phyloP scores from a whole-genome alignment of 1,284 basidiomycete species.

The Phellopilus nigrolimitatus region DNA sequence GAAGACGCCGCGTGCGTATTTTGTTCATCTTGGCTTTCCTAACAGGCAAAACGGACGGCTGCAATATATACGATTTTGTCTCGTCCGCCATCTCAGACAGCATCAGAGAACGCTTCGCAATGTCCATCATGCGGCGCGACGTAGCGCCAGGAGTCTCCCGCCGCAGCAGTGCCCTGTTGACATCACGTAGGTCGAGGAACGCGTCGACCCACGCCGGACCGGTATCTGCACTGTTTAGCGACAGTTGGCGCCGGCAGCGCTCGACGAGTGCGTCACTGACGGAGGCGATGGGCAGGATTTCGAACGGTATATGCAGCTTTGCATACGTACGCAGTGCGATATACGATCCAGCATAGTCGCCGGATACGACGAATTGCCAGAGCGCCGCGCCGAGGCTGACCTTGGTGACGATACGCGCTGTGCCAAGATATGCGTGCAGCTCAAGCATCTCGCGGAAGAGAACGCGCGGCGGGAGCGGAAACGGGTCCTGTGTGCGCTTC shows the following conservation, averaged over 20 bases:
- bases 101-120: background rate
- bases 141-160: background rate
- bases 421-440: background rate
- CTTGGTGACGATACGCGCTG: slow-evolving; percentile 1
- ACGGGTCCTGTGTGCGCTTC: background rate
- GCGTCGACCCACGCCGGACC: slow-evolving; percentile 7
- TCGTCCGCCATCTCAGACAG: background rate
- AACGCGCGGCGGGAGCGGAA: slow-evolving; percentile 1
- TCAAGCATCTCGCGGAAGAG: slow-evolving; percentile 18
- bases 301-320: background rate
- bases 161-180: background rate
- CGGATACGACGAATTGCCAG: slow-evolving; percentile 1
- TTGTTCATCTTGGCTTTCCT: slow-evolving; percentile 2
- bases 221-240: background rate
- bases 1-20: slow-evolving; percentile 9
- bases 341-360: slow-evolving; percentile 15
- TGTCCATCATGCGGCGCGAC: slow-evolving; percentile 6
- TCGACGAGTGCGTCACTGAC: slow-evolving; percentile 2
- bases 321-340: slow-evolving; percentile 4
- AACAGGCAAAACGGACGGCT: background rate
- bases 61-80: background rate
- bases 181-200: slow-evolving; percentile 11
- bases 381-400: slow-evolving; percentile 12
- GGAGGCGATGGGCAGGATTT: background rate
- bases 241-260: slow-evolving; percentile 2